These are phyloP conservation scores for Plasmodium gallinaceum DNA, from an alignment of 169 alveolate genomes.

Conservation along the genomic window DNA sequence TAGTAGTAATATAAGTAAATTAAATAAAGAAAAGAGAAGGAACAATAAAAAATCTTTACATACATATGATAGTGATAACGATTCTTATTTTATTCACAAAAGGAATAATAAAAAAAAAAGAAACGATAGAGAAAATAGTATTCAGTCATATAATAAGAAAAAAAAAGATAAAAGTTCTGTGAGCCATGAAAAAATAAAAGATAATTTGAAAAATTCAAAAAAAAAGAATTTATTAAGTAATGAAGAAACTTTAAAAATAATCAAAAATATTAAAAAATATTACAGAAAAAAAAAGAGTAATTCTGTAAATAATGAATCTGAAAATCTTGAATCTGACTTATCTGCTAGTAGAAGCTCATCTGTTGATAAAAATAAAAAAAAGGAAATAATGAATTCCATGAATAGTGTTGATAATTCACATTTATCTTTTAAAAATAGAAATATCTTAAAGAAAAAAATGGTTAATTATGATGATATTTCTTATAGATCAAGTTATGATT, in stretches of 20 bases:
- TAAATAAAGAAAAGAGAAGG: neutral
- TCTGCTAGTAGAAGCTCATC: neutral
- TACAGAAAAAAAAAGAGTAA: conserved; percentile 27
- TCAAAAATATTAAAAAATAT: conserved; percentile 58
- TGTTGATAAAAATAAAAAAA: neutral
- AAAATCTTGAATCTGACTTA: neutral
- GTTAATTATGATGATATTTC: neutral
- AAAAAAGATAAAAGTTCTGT: neutral
- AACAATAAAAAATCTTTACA: neutral
- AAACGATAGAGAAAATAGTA: neutral
- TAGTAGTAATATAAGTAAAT: neutral
- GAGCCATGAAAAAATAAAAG: conserved; percentile 1
- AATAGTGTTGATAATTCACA: neutral
- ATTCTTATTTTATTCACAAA: neutral
- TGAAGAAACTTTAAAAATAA: conserved; percentile 39
- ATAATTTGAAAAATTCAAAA: conserved; percentile 6
- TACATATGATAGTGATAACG: neutral
- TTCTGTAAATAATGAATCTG: neutral
- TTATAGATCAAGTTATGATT: neutral
- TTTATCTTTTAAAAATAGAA: neutral
- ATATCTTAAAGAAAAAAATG: neutral
- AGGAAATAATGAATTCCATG: neutral
- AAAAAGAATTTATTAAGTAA: neutral
- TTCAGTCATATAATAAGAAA: neutral
- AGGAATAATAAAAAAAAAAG: neutral